Base-by-base conservation (phyloP, 371 early-diverging fungal species). In the Mortierella sp. region DNA sequence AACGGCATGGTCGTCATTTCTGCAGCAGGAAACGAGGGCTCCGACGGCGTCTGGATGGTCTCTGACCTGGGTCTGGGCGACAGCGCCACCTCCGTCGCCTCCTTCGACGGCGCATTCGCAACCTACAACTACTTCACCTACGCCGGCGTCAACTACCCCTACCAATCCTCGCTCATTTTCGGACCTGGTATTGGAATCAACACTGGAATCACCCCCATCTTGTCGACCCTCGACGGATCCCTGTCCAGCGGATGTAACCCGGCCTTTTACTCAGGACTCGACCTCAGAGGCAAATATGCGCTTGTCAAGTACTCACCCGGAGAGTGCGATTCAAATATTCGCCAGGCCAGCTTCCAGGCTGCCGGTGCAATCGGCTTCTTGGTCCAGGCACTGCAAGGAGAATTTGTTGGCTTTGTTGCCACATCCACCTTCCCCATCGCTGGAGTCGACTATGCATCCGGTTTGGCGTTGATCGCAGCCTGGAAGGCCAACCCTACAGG, bases 11-110 rank as follows among this genome's bases (percentile, higher is more conserved):
- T 88, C 38, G 79, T 93, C 16, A 88, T 89, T 24, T 89, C 87
- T 18, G 91, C 94, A 16, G 83, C 82, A 16, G 96, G 96, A 1
- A 96, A 96, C 85, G 92, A 92, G 49, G 96, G 96, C 3, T 75
- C 78, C 4, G 88, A 89, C 24, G 96, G 96, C 0, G 80, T 94
- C 18, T 94, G 90, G 83, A 89, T 91, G 81, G 90, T 91, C 0
- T 89, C 91, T 0, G 85, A 94, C 0, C 94, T 96, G 6, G 91
- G 93, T 16, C 87, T 95, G 18, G 93, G 93, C 0, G 83, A 81
- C 11, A 90, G 91, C 56, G 93, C 92, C 21, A 77, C 95, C 68
- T 91, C 93, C 18, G 94, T 95, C 21, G 96, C 95, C 41, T 93
- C 95, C 32, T 88, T 96, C 21, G 96, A 97, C 70, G 94, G 92